phyloP scores from a whole-genome alignment of 768 basidiomycete genomes.

The Boletus patriciae region DNA sequence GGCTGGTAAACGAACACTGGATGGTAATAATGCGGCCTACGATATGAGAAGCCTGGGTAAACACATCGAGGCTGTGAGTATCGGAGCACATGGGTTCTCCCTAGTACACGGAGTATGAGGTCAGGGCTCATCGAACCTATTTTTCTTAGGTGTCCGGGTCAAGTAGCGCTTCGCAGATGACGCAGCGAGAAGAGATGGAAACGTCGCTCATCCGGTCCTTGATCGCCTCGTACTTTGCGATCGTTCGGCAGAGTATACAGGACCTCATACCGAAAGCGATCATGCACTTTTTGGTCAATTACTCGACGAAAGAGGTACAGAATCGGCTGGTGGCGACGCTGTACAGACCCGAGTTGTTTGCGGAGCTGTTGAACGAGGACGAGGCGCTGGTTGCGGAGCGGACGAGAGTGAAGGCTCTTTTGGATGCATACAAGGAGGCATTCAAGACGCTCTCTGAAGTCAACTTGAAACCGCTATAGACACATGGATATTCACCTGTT shows the following conservation, averaged over 20 bases:
- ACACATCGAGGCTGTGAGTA: constrained; percentile 93
- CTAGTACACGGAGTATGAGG: constrained; percentile 6
- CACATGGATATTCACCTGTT: not conserved
- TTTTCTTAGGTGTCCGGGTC: constrained; percentile 52
- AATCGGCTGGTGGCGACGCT: constrained; percentile 91
- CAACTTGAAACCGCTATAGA: constrained; percentile 62
- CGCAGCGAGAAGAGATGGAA: constrained; percentile 93
- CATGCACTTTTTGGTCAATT: constrained; percentile 97
- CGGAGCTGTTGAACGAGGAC: constrained; percentile 91
- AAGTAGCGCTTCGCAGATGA: constrained; percentile 61
- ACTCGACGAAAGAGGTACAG: constrained; percentile 95
- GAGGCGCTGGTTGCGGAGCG: constrained; percentile 93
- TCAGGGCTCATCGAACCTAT: constrained; percentile 9
- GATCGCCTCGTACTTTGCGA: constrained; percentile 93
- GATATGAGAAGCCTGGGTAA: constrained; percentile 99
- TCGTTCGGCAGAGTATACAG: constrained; percentile 95
- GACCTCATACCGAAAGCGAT: constrained; percentile 97
- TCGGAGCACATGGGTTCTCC: not conserved
- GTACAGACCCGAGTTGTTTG: constrained; percentile 93
- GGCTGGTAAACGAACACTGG: constrained; percentile 64
- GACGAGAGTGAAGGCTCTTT: constrained; percentile 85
- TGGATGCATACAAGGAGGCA: constrained; percentile 95
- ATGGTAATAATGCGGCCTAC: constrained; percentile 81
- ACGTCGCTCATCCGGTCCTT: constrained; percentile 91
- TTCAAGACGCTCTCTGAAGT: constrained; percentile 87